Base-by-base conservation (phyloP, 345 rosid genomes). In the Citrus inodora region DNA sequence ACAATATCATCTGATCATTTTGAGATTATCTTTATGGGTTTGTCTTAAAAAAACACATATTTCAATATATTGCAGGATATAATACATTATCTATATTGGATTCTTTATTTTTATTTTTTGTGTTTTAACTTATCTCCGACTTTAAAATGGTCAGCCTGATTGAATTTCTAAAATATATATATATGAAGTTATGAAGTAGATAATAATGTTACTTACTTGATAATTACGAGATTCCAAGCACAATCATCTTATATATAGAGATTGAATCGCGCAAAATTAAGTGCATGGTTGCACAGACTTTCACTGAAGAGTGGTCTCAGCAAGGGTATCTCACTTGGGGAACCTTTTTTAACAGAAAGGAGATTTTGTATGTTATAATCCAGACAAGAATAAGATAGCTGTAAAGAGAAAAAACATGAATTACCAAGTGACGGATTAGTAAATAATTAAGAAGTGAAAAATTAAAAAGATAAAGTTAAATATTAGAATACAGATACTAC, bases 401-500 rank as follows among this genome's bases (percentile, higher is more conserved):
- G 84, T 72, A 76, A 76, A 81, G 76, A 48, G 72, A 61, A 53
- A 70, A 78, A 46, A 67, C 65, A 60, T 48, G 69, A 58, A 80
- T 78, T 48, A 78, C 59, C 69, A 56, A 80, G 42, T 22, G 79
- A 46, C 35, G 32, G 60, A 61, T n/a, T 62, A 46, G 79, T 70
- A 53, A 51, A 67, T 22, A 63, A 71, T 24, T 53, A 56, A 51
- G n/a, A 37, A 25, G 51, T 55, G 62, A 30, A 70, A 73, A 80
- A 74, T 46, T 37, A 78, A 67, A 56, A 71, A 75, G 40, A 77
- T 48, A 61, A 82, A 78, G 63, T 76, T 33, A 79, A 27, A 69
- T 82, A 80, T 71, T 81, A 79, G 79, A 85, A 85, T 80, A 84
- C 83, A 87, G 86, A 79, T 74, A 63, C 82, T 76, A 85, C 86